Evolutionary conservation across 202 grass and related monocot species (phyloP), one percentile per base, ranked within the genome.

Genomic region (Panicum hallii): DNA sequence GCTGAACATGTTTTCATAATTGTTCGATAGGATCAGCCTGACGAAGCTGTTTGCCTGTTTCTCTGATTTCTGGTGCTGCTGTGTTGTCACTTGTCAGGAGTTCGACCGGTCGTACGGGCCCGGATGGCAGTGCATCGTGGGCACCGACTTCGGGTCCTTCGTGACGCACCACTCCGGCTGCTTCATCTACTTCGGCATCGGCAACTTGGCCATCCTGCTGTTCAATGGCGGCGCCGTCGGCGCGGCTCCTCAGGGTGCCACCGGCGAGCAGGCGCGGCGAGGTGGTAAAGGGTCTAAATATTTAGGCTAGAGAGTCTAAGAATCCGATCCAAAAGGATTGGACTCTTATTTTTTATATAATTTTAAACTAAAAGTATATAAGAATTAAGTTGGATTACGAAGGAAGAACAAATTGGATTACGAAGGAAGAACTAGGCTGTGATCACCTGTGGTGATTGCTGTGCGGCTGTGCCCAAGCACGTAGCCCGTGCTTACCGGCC

Each of bases 71-170:
- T 47, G 20, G n/a, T n/a, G 19, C 14, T 4, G 9, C 23, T 13
- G 1, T 36, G 9, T 5, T 15, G 32, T 32, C 32, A 32, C 32
- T 17, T 50, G 32, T 50, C 62, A 91, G 89, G 87, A 91, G 62
- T 91, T 91, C 14, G 87, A 91, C 26, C 67, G 53, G 20, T 86
- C 60, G 11, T 77, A 94, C 41, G 84, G 82, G 4, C 63, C 92
- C 23, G 87, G 81, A 36, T 91, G 87, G 87, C 92, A 88, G 67
- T 91, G 89, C 83, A 63, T 94, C 49, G 87, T 94, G 14, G 92
- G 87, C 11, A 94, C 78, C 1, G 87, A 85, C 86, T 94, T 94
- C 65, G 82, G 86, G 0, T 91, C 77, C 9, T 90, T 94, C 56
- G 85, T 90, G 55, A 94, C 82, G 4, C 85, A 94, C 74, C 77